These are phyloP conservation scores for Wickerhamomyces queroliae DNA, from an alignment of 805 yeast species.

Conservation along the genomic window DNA sequence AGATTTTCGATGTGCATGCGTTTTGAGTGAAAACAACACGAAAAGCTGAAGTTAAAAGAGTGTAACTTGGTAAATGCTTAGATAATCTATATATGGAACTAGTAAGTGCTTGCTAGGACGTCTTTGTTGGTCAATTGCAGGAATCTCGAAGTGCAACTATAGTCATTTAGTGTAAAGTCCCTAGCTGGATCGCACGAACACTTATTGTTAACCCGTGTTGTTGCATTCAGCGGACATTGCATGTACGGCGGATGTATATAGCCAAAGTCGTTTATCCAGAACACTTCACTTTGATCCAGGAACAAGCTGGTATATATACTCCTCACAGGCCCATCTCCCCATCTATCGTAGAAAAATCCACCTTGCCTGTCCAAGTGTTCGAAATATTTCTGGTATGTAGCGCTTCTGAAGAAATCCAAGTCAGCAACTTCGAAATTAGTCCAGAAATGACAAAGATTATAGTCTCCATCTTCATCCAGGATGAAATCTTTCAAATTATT, in stretches of 20 bases:
- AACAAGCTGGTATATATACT: conserved; percentile 75
- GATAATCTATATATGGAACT: background rate
- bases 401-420: conserved; percentile 67
- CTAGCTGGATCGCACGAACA: conserved; percentile 73
- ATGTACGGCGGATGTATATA: conserved; percentile 71
- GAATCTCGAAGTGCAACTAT: conserved; percentile 63
- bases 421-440: conserved; percentile 84
- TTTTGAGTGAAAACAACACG: too few species aligned
- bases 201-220: conserved; percentile 46
- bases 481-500: conserved; percentile 67
- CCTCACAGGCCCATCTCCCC: conserved; percentile 92
- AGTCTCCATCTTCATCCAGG: conserved; percentile 59
- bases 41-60: too few species aligned
- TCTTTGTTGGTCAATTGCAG: too few species aligned
- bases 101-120: background rate
- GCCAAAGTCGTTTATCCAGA: conserved; percentile 76
- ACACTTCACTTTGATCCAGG: conserved; percentile 56
- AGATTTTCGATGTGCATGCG: too few species aligned
- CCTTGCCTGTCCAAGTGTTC: conserved; percentile 66
- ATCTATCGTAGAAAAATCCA: conserved; percentile 84
- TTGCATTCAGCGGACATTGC: conserved; percentile 69
- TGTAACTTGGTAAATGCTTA: background rate
- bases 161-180: conserved; percentile 67
- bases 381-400: conserved; percentile 65
- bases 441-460: conserved; percentile 91